Evolutionary conservation across 2,329 filamentous ascomycete genomes (phyloP), one percentile per base, ranked within the genome.

Genomic region (Aspergillus fischeri): DNA sequence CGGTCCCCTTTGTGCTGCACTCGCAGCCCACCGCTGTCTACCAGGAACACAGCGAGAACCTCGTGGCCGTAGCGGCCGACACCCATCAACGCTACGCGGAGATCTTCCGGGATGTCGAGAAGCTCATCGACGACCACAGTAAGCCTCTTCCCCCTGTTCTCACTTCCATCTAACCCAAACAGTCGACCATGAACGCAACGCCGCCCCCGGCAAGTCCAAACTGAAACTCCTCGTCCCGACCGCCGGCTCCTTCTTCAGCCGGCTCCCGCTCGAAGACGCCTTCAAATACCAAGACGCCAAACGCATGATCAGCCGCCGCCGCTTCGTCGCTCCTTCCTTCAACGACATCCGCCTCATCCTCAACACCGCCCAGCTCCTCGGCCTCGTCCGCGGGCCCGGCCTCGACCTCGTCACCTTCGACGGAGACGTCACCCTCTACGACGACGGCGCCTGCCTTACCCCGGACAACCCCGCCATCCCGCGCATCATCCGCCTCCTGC

Each of bases 281-380:
- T 97, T 97, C 78, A 87, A 87, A 64, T 93, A 90, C 75, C 94
- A 97, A 75, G 94, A 99, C 73, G 78, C 82, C 57, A 87, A 87
- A 62, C 86, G 94, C 6, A 89, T 88, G 73, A 99, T 99, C 68
- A 96, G 91, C 28, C 91, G 88, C 1, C 84, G 94, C 25, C 87
- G 94, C 59, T 97, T 97, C 71, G 94, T 99, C 1, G 90, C 93
- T 1, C 94, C 94, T 0, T 96, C 91, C 1, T 99, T 99, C 82
- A 99, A 99, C 76, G 94, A 99, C 71, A 86, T 99, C 58, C 87
- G 94, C 2, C 81, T 97, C 25, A 89, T 96, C 52, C 84, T 99
- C 65, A 99, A 99, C 77, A 94, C 94, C 42, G 92, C 94, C 20
- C 94, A 99, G 75, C 82, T 93, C 59, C 92, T 97, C 87, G 91